Conservation (phyloP, 129 eudicot species). For the Cynara cardunculus region DNA sequence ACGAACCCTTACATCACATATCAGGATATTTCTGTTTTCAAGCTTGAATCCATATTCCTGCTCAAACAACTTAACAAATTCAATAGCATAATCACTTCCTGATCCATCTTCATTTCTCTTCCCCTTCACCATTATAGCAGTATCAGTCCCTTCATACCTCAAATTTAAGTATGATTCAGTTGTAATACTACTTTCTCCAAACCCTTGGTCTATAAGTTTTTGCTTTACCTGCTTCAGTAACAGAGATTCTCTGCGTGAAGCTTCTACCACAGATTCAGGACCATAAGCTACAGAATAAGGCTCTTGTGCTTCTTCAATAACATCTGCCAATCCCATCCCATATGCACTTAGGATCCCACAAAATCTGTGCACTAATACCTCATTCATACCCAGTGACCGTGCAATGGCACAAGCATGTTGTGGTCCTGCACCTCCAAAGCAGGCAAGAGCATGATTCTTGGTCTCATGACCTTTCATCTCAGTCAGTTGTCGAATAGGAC, state of each 20-base stretch:
- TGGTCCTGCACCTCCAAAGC: constrained; percentile 99
- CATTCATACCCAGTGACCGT: constrained; percentile 92
- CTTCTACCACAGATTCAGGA: constrained; percentile 68
- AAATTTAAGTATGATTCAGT: constrained; percentile 75
- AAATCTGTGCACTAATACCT: constrained; percentile 78
- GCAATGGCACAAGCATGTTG: constrained; percentile 99
- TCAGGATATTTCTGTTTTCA: constrained; percentile 64
- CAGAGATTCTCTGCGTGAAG: constrained; percentile 62
- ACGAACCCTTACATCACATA: constrained; percentile 96
- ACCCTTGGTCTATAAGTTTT: constrained; percentile 75
- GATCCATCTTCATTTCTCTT: constrained; percentile 39
- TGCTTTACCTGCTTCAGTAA: constrained; percentile 53
- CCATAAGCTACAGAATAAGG: constrained; percentile 80
- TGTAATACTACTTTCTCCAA: constrained; percentile 53
- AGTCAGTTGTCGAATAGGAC: constrained; percentile 91
- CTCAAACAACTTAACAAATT: constrained; percentile 72
- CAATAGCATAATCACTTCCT: constrained; percentile 62
- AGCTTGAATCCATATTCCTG: constrained; percentile 95
- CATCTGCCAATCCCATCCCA: constrained; percentile 99
- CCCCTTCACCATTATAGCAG: constrained; percentile 84
- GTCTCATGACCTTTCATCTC: constrained; percentile 99
- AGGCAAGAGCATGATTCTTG: constrained; percentile 87
- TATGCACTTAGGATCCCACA: constrained; percentile 95
- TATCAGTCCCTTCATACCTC: constrained; percentile 95
- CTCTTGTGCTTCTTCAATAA: constrained; percentile 90